Evolutionary conservation across 148 eudicot genomes (phyloP).

Genomic region (Polygonum aviculare): DNA sequence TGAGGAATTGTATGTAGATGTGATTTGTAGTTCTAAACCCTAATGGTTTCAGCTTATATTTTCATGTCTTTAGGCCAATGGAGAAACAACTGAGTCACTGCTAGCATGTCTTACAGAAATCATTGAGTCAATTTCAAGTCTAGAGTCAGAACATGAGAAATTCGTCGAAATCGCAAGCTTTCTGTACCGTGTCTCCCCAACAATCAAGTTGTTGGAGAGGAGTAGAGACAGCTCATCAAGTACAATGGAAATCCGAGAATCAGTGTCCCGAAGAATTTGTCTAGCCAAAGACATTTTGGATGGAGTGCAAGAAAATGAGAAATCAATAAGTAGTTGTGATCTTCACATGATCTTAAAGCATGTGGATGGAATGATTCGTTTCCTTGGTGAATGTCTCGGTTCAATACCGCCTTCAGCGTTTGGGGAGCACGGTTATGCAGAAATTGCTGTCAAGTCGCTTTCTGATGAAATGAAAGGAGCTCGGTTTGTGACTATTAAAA

Average conservation of each 20-base stretch:
- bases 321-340: conserved; percentile 18
- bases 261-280: conserved; percentile 29
- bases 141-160: conserved; percentile 27
- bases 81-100: conserved; percentile 20
- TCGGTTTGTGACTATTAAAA: conserved; percentile 17
- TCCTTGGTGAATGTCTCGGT: conserved; percentile 49
- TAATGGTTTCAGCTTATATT: background rate
- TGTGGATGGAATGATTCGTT: conserved; percentile 40
- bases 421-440: conserved; percentile 31
- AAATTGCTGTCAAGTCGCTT: conserved; percentile 40
- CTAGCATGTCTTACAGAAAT: conserved; percentile 42
- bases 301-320: conserved; percentile 17
- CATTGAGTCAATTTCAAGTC: conserved; percentile 22
- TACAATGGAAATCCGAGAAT: conserved; percentile 23
- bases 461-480: conserved; percentile 55
- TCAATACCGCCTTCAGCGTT: conserved; percentile 35
- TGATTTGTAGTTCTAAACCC: background rate
- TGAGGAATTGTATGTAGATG: background rate
- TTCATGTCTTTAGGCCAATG: conserved; percentile 24
- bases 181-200: conserved; percentile 44
- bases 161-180: conserved; percentile 48
- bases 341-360: conserved; percentile 24
- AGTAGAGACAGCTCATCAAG: conserved; percentile 22
- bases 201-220: conserved; percentile 42
- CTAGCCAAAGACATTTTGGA: conserved; percentile 35